Evolutionary conservation across 164 flowering plant species (phyloP), one percentile per base, ranked within the genome.

Genomic region (Saururus chinensis): DNA sequence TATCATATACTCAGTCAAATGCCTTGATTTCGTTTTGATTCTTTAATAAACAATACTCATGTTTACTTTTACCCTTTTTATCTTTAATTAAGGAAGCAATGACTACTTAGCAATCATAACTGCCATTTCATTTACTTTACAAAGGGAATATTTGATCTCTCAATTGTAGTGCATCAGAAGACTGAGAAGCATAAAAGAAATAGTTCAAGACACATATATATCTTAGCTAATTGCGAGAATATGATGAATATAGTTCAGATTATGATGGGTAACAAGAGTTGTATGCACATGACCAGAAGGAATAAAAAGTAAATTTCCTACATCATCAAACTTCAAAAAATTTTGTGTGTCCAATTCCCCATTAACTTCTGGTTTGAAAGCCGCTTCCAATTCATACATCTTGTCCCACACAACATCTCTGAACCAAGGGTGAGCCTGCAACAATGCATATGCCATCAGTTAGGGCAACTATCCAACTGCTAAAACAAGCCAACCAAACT

Each of bases 381-480:
- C 99, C 61, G 97, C 97, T 26, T 88, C 96, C 81, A 73, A 79
- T 62, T 85, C 92, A 72, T 95, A 95, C 41, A 95, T 84, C 58
- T 63, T 84, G 75, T 87, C 96, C 99, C 99, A 95, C 7, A 52
- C 72, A 61, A 81, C 60, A 72, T 77, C 95, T 81, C 71, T 84
- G 76, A 95, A 95, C 99, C 99, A 95, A 60, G 97, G 93, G 79
- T 95, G 99, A 67, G 83, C 86, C 99, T 95, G 81, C 25, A 22
- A 19, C 19, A 22, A 45, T 12, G 17, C 14, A 17, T 12, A 12
- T 10, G 17, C 11, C 55, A 56, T 51, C 22, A 61, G 22, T 60
- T 60, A 13, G 48, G 24, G 35, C 19, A 45, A 19, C 51, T 8
- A 24, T 14, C 9, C 7, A 25, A 40, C 17, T 17, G 41, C 11